These are phyloP conservation scores for Tetrastigma voinierianum DNA, from an alignment of 164 flowering plant genomes.

Conservation along the genomic window DNA sequence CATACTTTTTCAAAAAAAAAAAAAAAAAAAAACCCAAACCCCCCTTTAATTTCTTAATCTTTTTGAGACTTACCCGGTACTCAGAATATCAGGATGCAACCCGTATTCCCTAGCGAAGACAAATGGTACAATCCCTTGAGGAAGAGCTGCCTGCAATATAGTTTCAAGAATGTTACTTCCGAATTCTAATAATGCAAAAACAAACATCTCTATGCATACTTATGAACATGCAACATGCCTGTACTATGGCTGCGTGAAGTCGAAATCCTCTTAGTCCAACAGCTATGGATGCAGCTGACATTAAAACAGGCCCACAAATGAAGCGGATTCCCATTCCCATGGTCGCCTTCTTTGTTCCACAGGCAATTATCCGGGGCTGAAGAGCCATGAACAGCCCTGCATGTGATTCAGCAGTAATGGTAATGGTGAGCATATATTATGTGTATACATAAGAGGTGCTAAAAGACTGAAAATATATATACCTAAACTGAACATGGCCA, in stretches of 20 bases:
- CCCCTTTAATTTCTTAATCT: background rate
- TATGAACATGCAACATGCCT: constrained; percentile 25
- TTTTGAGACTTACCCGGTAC: constrained; percentile 48
- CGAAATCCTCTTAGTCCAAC: constrained; percentile 46
- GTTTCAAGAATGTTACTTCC: background rate
- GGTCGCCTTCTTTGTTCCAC: constrained; percentile 53
- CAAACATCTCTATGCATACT: background rate
- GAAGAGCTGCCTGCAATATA: constrained; percentile 58
- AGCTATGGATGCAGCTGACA: constrained; percentile 58
- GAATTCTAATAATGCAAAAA: background rate
- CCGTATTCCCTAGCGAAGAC: constrained; percentile 71
- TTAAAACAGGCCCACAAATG: constrained; percentile 48
- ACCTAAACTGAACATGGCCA: constrained; percentile 81
- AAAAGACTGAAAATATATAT: background rate
- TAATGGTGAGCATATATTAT: too few species aligned
- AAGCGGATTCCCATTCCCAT: constrained; percentile 56
- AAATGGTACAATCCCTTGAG: constrained; percentile 74
- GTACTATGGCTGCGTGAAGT: constrained; percentile 61
- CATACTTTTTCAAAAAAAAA: too few species aligned
- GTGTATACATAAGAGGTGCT: background rate
- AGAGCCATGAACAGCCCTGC: constrained; percentile 79
- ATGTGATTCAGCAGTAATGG: background rate
- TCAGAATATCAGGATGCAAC: constrained; percentile 65
- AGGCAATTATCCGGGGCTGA: constrained; percentile 60
- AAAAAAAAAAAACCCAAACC: too few species aligned